Percentiles rank a stretch among this genome's conserved stretches.
Conservation (phyloP, 257 asterid genomes). For the Capsicum chinense region DNA sequence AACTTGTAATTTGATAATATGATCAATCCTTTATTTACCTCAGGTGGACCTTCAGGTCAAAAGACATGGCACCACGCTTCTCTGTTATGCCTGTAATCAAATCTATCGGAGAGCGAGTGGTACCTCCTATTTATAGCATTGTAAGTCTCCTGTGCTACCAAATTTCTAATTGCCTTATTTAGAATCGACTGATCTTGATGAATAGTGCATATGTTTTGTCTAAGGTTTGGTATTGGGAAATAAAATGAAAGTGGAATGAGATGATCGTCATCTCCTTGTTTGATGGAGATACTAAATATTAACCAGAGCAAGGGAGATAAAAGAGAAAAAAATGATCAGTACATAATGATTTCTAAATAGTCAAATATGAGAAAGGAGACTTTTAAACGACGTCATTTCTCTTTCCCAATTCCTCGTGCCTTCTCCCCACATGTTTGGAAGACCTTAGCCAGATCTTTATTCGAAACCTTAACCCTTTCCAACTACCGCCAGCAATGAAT, state of each 20-base stretch:
- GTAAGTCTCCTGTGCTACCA: constrained; percentile 50
- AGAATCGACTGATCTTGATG: neutral
- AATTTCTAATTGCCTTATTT: neutral
- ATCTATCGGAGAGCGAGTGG: constrained; percentile 43
- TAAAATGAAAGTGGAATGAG: neutral
- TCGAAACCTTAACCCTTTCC: neutral
- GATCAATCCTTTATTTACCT: neutral
- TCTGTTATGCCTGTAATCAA: constrained; percentile 73
- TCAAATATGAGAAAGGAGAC: neutral
- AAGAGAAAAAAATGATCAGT: constrained; percentile 17
- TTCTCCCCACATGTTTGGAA: constrained; percentile 20
- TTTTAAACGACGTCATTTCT: neutral
- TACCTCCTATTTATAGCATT: constrained; percentile 89
- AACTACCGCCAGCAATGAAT: neutral
- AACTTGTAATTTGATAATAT: neutral
- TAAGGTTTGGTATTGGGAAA: neutral
- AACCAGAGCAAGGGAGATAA: neutral
- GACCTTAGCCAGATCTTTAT: neutral
- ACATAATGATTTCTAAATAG: constrained; percentile 18
- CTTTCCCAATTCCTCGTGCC: neutral
- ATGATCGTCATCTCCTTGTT: neutral
- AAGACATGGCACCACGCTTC: constrained; percentile 69
- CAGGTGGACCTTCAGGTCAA: constrained; percentile 88
- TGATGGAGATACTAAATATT: neutral
- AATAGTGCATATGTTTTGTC: constrained; percentile 14